These are phyloP conservation scores for Penicillium paradoxum DNA, from an alignment of 495 filamentous ascomycete species.

Conservation along the genomic window DNA sequence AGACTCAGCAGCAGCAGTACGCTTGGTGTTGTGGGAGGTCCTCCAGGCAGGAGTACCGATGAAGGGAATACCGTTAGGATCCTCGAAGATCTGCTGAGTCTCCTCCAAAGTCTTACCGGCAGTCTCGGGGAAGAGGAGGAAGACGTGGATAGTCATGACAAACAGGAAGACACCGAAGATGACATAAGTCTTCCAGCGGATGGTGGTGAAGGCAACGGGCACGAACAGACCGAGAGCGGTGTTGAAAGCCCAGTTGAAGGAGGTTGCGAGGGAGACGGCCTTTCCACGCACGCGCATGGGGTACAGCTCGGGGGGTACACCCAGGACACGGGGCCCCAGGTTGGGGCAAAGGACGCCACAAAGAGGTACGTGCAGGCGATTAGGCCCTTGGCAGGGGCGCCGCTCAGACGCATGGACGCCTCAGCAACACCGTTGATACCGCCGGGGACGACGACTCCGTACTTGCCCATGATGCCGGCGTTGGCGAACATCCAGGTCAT, in stretches of 20 bases:
- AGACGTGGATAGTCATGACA: conserved; percentile 65
- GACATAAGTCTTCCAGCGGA: conserved; percentile 68
- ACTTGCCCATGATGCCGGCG: conserved; percentile 55
- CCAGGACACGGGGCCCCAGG: conserved; percentile 63
- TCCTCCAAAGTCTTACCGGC: conserved; percentile 77
- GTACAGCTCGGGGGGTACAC: conserved; percentile 65
- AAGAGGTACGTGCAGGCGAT: conserved; percentile 66
- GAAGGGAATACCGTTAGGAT: conserved; percentile 53
- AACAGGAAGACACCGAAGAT: conserved; percentile 71
- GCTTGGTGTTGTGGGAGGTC: conserved; percentile 37
- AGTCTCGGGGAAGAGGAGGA: conserved; percentile 78
- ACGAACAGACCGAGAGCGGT: conserved; percentile 72
- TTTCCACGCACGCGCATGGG: conserved; percentile 59
- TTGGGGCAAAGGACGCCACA: conserved; percentile 50
- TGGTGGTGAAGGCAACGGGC: conserved; percentile 63
- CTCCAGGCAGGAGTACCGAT: conserved; percentile 68
- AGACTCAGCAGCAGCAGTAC: conserved; percentile 21
- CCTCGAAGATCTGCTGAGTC: conserved; percentile 64
- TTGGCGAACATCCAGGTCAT: conserved; percentile 63
- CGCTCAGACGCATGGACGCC: conserved; percentile 34
- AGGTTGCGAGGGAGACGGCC: conserved; percentile 61
- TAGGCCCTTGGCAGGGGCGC: conserved; percentile 46
- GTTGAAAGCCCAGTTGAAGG: conserved; percentile 74
- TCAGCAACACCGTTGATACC: conserved; percentile 34
- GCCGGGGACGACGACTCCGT: conserved; percentile 47